phyloP scores from a whole-genome alignment of 2,329 filamentous ascomycete genomes.

The Aspergillus sp. region DNA sequence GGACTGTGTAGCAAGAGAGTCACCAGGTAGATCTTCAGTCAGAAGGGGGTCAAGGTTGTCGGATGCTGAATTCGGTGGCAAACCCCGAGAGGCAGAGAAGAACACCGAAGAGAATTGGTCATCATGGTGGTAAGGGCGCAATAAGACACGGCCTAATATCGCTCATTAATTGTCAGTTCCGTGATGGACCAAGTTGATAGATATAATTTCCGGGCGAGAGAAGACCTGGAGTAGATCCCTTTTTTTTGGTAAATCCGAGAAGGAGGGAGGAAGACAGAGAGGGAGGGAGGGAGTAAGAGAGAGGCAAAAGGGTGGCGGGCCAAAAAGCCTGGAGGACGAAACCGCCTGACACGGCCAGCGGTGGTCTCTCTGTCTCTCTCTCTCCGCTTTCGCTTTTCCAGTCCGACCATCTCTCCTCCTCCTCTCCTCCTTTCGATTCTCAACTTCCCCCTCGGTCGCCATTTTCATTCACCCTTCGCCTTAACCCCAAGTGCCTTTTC shows the following conservation, averaged over 20 bases:
- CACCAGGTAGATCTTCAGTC: not conserved
- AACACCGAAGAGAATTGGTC: not conserved
- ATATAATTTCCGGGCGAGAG: not conserved
- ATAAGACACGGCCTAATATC: not conserved
- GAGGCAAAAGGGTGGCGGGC: slow-evolving; percentile 9
- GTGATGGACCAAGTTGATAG: not conserved
- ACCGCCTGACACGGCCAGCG: slow-evolving; percentile 5
- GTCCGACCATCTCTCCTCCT: not conserved
- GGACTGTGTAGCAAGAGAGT: not conserved
- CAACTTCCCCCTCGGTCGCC: not conserved
- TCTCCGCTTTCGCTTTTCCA: slow-evolving; percentile 12
- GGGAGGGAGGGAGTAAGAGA: not conserved
- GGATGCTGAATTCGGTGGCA: slow-evolving; percentile 2
- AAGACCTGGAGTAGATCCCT: not conserved
- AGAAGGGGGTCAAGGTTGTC: slow-evolving; percentile 1
- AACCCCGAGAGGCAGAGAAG: not conserved
- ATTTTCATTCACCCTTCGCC: not conserved
- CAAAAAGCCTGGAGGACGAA: slow-evolving; percentile 11
- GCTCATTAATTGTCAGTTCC: not conserved
- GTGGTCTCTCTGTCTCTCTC: not conserved
- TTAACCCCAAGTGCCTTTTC: not conserved
- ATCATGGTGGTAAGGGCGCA: not conserved
- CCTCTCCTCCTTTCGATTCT: slow-evolving; percentile 1
- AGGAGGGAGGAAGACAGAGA: not conserved
- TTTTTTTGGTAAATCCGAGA: not conserved